Evolutionary conservation across 805 yeast species (phyloP).

Genomic region (Suhomyces prunicola): DNA sequence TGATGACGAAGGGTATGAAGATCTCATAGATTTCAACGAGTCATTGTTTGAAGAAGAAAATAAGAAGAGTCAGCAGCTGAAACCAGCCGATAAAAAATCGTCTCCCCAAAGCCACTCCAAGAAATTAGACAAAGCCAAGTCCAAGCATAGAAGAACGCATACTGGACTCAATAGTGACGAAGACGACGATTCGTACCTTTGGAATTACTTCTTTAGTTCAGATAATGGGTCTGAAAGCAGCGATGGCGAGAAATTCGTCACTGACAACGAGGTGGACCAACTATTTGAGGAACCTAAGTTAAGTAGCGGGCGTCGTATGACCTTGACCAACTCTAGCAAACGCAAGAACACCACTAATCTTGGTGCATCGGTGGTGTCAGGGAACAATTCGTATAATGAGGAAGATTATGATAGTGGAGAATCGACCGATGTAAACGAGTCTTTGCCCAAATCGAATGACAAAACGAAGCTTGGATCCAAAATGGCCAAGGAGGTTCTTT

Average conservation of each 20-base stretch:
- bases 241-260: neutral
- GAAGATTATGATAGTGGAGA: constrained; percentile 65
- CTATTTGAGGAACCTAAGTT: constrained; percentile 14
- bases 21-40: constrained; percentile 34
- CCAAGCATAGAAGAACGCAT: constrained; percentile 11
- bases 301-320: constrained; percentile 12
- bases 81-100: neutral
- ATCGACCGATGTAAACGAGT: constrained; percentile 90
- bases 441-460: constrained; percentile 57
- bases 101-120: neutral
- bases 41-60: constrained; percentile 23
- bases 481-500: constrained; percentile 89
- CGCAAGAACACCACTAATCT: constrained; percentile 2
- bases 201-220: constrained; percentile 67
- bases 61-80: neutral
- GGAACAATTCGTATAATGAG: constrained; percentile 17
- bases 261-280: neutral
- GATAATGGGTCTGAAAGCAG: constrained; percentile 31
- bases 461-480: constrained; percentile 58
- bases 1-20: constrained; percentile 38
- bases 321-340: neutral
- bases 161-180: constrained; percentile 35
- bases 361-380: neutral
- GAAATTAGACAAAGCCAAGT: constrained; percentile 6
- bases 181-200: constrained; percentile 67